These are phyloP conservation scores for Cystobasidium pallidum DNA, from an alignment of 1,284 basidiomycete genomes.

Conservation along the genomic window DNA sequence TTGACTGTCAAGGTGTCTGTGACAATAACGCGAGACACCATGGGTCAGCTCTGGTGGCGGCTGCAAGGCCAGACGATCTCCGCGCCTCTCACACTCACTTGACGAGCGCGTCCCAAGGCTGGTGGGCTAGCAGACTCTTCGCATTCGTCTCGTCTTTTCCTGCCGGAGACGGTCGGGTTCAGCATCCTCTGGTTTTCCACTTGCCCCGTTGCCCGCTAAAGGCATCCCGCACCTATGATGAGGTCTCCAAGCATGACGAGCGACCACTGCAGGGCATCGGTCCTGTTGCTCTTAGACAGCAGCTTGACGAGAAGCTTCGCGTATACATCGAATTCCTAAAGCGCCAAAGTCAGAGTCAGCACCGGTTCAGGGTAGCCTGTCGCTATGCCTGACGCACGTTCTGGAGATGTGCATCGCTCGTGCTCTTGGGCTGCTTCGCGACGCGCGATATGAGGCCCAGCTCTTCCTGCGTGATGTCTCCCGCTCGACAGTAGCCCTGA, in stretches of 20 bases:
- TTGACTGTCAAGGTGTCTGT: constrained; percentile 76
- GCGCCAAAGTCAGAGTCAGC: not conserved
- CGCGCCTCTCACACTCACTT: constrained; percentile 62
- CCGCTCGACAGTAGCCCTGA: constrained; percentile 92
- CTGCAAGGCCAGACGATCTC: not conserved
- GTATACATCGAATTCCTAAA: constrained; percentile 70
- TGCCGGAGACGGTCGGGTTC: not conserved
- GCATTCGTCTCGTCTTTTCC: constrained; percentile 49
- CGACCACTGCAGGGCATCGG: constrained; percentile 92
- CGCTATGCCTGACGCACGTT: constrained; percentile 38
- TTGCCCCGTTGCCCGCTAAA: not conserved
- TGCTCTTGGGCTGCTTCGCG: constrained; percentile 54
- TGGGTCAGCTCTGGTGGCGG: not conserved
- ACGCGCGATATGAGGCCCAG: constrained; percentile 87
- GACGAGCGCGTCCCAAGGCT: constrained; percentile 81
- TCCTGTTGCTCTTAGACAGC: constrained; percentile 86
- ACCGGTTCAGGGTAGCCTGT: not conserved
- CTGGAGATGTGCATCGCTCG: constrained; percentile 47
- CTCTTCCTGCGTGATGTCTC: constrained; percentile 84
- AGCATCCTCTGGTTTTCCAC: not conserved
- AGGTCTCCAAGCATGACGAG: constrained; percentile 90
- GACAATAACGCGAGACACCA: not conserved
- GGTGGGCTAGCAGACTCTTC: constrained; percentile 63
- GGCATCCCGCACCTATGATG: constrained; percentile 65
- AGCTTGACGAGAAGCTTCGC: constrained; percentile 87